Conservation (phyloP, 208 protist species). For the Trypanosoma vivax region DNA sequence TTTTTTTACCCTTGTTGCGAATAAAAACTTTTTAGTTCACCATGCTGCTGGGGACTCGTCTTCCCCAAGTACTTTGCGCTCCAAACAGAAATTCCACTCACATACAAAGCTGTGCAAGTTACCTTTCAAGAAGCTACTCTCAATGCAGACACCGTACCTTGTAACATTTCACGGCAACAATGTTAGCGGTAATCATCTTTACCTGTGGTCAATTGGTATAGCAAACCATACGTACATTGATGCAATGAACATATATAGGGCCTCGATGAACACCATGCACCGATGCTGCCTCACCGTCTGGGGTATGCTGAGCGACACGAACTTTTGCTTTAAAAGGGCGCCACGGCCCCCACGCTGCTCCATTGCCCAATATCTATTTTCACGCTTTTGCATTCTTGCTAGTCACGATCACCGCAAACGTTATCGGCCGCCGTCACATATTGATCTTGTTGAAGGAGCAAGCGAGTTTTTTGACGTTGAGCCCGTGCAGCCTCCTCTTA, state of each 20-base stretch:
- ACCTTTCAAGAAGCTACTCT: slow-evolving; percentile 79
- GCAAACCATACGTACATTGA: slow-evolving; percentile 89
- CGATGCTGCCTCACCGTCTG: slow-evolving; percentile 68
- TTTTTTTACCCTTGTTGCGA: slow-evolving; percentile 62
- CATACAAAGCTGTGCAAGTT: slow-evolving; percentile 60
- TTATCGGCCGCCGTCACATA: slow-evolving; percentile 48
- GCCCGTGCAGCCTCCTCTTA: slow-evolving; percentile 75
- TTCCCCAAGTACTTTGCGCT: slow-evolving; percentile 26
- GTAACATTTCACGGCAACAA: slow-evolving; percentile 79
- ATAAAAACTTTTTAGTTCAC: slow-evolving; percentile 69
- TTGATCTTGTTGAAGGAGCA: slow-evolving; percentile 59
- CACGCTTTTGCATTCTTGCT: slow-evolving; percentile 66
- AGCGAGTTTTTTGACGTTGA: slow-evolving; percentile 69
- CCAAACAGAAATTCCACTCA: slow-evolving; percentile 43
- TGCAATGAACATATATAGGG: slow-evolving; percentile 68
- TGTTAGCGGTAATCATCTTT: slow-evolving; percentile 75
- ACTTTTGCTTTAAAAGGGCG: slow-evolving; percentile 71
- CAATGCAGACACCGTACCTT: slow-evolving; percentile 81
- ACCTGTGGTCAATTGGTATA: slow-evolving; percentile 83
- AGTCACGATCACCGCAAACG: slow-evolving; percentile 64
- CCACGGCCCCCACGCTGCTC: slow-evolving; percentile 56
- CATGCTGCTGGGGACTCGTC: slow-evolving; percentile 60
- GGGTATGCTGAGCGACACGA: slow-evolving; percentile 74
- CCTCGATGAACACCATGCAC: slow-evolving; percentile 86
- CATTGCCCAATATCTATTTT: slow-evolving; percentile 82